Conservation (phyloP, 2,329 filamentous ascomycete species). For the Fusarium fracticaudum region DNA sequence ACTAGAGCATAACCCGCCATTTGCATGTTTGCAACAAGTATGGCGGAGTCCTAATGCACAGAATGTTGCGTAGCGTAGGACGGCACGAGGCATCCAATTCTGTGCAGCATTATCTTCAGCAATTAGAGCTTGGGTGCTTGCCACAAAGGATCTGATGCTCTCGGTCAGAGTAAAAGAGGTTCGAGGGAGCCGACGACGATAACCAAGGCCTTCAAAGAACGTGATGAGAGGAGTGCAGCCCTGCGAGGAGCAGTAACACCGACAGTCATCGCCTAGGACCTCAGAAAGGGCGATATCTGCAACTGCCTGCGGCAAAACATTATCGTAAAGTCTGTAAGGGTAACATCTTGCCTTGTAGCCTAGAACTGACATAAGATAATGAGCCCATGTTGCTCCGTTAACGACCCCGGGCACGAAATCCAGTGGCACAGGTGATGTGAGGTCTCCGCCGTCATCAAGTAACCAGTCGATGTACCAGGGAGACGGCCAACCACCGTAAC, state of each 20-base stretch:
- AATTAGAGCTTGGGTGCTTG: not conserved
- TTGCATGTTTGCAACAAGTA: not conserved
- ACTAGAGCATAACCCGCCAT: rapidly evolving
- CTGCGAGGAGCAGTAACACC: not conserved
- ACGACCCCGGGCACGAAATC: rapidly evolving
- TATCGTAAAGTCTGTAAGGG: not conserved
- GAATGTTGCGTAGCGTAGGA: not conserved
- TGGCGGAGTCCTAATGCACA: not conserved
- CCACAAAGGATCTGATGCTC: rapidly evolving
- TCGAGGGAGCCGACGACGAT: not conserved
- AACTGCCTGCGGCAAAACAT: not conserved
- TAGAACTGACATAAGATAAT: rapidly evolving
- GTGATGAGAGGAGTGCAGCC: not conserved
- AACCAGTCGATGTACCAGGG: not conserved
- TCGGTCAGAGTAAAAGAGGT: rapidly evolving
- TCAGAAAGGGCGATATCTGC: rapidly evolving
- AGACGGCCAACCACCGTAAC: not conserved
- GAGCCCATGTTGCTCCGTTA: not conserved
- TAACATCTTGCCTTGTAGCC: not conserved
- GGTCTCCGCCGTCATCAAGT: rapidly evolving
- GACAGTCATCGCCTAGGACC: not conserved
- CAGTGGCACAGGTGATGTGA: rapidly evolving
- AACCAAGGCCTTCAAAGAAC: rapidly evolving
- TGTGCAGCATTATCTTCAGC: rapidly evolving
- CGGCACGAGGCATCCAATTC: rapidly evolving